Conservation (phyloP, 495 filamentous ascomycete genomes). For the Trichoderma asperelloides region DNA sequence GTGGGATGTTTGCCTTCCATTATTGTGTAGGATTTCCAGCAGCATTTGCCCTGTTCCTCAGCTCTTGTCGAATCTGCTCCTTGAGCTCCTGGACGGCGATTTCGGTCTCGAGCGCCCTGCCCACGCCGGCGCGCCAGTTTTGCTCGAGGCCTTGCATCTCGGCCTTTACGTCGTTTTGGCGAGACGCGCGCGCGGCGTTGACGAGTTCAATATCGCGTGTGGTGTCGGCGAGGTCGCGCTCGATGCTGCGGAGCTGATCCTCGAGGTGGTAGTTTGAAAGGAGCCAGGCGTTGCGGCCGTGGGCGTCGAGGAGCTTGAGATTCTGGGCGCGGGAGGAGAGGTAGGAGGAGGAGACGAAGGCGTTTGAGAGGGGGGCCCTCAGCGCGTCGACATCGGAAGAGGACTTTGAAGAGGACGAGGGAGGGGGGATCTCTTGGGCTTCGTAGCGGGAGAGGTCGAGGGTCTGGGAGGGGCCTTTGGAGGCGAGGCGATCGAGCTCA, state of each 20-base stretch:
- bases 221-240: slow-evolving; percentile 62
- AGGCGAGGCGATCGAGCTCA: slow-evolving; percentile 43
- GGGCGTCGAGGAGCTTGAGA: slow-evolving; percentile 63
- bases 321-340: slow-evolving; percentile 57
- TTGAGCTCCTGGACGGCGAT: slow-evolving; percentile 62
- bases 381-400: slow-evolving; percentile 12
- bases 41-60: slow-evolving; percentile 14
- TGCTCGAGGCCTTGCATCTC: slow-evolving; percentile 64
- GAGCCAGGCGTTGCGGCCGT: slow-evolving; percentile 87
- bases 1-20: no score
- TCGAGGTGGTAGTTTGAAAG: slow-evolving; percentile 74
- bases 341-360: slow-evolving; percentile 60
- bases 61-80: slow-evolving; percentile 28
- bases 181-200: slow-evolving; percentile 58
- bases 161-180: slow-evolving; percentile 58
- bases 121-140: slow-evolving; percentile 63
- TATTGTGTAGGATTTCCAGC: not conserved
- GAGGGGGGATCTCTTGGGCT: slow-evolving; percentile 32
- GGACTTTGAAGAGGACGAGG: slow-evolving; percentile 2
- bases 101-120: slow-evolving; percentile 66
- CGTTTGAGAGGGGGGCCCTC: slow-evolving; percentile 22
- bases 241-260: slow-evolving; percentile 57
- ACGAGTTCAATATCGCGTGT: slow-evolving; percentile 59
- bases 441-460: slow-evolving; percentile 84
- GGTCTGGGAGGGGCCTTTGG: slow-evolving; percentile 45